Percentiles rank a stretch among this genome's conserved stretches.
Conservation (phyloP, 2,329 filamentous ascomycete species). For the Cladosporium sp. region DNA sequence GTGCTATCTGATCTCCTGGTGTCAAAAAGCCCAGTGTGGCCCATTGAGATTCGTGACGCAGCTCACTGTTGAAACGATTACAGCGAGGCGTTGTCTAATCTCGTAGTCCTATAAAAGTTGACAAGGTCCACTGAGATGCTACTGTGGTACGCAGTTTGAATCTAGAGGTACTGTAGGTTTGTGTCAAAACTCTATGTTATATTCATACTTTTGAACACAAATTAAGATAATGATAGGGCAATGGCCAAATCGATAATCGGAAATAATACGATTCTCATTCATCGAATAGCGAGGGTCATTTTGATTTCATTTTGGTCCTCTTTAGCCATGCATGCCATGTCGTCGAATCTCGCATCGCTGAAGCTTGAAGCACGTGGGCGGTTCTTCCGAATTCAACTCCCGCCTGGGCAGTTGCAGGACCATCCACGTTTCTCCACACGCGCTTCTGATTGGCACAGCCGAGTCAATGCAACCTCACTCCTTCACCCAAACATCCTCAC, state of each 20-base stretch:
- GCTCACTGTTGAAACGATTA: no score
- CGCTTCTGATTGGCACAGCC: constrained; percentile 1
- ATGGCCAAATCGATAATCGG: neutral
- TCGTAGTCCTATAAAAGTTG: no score
- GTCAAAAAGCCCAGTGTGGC: no score
- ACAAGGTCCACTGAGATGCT: no score
- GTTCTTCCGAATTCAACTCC: neutral
- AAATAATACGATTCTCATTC: neutral
- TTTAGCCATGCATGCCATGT: neutral
- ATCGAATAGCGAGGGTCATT: neutral
- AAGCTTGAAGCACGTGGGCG: neutral
- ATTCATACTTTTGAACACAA: neutral
- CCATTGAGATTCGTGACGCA: no score
- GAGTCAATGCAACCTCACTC: constrained; percentile 4
- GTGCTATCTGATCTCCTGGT: no score
- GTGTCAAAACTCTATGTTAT: neutral
- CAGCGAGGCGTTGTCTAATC: no score
- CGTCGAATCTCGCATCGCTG: neutral
- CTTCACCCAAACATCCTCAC: neutral
- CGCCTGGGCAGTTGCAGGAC: neutral
- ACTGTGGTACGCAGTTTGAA: no score
- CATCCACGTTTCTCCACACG: neutral
- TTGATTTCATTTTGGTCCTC: neutral
- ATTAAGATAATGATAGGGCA: neutral
- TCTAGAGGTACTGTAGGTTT: neutral